These are phyloP conservation scores for Pulveroboletus ravenelii DNA, from an alignment of 768 basidiomycete species.

Conservation along the genomic window DNA sequence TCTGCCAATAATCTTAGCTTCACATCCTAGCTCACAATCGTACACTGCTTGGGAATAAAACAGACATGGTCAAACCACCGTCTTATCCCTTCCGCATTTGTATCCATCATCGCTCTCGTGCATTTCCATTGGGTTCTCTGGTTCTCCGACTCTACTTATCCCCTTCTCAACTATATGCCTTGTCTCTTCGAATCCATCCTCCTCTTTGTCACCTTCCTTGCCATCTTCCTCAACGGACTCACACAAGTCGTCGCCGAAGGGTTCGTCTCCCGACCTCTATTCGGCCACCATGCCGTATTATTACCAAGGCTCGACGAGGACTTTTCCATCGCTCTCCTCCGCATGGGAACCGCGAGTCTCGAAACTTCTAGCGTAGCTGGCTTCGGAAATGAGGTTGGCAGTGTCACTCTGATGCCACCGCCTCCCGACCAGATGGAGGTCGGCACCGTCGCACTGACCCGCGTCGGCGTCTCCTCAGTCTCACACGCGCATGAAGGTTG, in stretches of 20 bases:
- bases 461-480: conserved; percentile 39
- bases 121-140: conserved; percentile 68
- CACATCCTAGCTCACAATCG: conserved; percentile 46
- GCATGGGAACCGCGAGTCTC: conserved; percentile 69
- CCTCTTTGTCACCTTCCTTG: conserved; percentile 51
- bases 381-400: conserved; percentile 68
- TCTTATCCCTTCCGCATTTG: conserved; percentile 63
- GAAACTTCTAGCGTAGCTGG: conserved; percentile 71
- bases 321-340: conserved; percentile 64
- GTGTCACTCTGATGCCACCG: conserved; percentile 33
- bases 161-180: conserved; percentile 70
- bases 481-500: conserved; percentile 26
- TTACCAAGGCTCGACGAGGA: conserved; percentile 63
- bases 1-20: background rate
- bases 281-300: conserved; percentile 42
- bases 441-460: conserved; percentile 37
- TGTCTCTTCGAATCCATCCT: conserved; percentile 67
- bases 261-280: conserved; percentile 52
- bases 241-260: conserved; percentile 66
- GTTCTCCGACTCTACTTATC: conserved; percentile 47
- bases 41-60: conserved; percentile 63
- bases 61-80: conserved; percentile 61
- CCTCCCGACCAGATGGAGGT: conserved; percentile 18
- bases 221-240: conserved; percentile 55
- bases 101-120: conserved; percentile 52